phyloP scores from a whole-genome alignment of 108 stramenopile genomes.

The Cylindrotheca closterium region DNA sequence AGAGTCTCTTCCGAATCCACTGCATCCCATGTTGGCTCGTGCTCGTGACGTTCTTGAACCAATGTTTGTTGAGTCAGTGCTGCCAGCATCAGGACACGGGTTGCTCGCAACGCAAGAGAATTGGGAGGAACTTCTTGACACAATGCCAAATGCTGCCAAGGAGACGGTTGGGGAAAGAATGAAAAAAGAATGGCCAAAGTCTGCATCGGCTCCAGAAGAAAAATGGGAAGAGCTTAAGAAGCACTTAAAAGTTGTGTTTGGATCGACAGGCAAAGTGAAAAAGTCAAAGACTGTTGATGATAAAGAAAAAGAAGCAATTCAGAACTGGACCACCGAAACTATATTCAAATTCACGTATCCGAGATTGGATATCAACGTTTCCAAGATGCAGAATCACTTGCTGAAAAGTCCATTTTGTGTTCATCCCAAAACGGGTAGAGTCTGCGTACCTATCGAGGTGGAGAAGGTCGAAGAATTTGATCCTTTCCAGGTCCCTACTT shows the following conservation, averaged over 20 bases:
- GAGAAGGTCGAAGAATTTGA: slow-evolving; percentile 71
- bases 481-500: slow-evolving; percentile 86
- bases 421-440: slow-evolving; percentile 98
- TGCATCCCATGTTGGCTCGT: slow-evolving; percentile 91
- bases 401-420: slow-evolving; percentile 98
- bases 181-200: slow-evolving; percentile 52
- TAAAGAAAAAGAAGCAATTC: slow-evolving; percentile 48
- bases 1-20: slow-evolving; percentile 52
- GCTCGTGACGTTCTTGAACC: slow-evolving; percentile 90
- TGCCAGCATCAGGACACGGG: slow-evolving; percentile 80
- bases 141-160: slow-evolving; percentile 71
- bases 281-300: slow-evolving; percentile 11
- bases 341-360: slow-evolving; percentile 95
- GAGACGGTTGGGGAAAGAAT: slow-evolving; percentile 48
- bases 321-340: slow-evolving; percentile 87
- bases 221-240: slow-evolving; percentile 85
- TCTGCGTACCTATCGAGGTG: slow-evolving; percentile 95
- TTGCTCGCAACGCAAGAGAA: slow-evolving; percentile 73
- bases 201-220: slow-evolving; percentile 48
- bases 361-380: slow-evolving; percentile 99
- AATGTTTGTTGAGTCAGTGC: slow-evolving; percentile 79
- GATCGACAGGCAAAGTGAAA: slow-evolving; percentile 3
- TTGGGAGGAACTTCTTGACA: slow-evolving; percentile 82
- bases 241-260: slow-evolving; percentile 50
- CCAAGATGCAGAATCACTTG: slow-evolving; percentile 98